Base-by-base conservation (phyloP, 2,329 filamentous ascomycete genomes). In the Fusarium protoensiforme region DNA sequence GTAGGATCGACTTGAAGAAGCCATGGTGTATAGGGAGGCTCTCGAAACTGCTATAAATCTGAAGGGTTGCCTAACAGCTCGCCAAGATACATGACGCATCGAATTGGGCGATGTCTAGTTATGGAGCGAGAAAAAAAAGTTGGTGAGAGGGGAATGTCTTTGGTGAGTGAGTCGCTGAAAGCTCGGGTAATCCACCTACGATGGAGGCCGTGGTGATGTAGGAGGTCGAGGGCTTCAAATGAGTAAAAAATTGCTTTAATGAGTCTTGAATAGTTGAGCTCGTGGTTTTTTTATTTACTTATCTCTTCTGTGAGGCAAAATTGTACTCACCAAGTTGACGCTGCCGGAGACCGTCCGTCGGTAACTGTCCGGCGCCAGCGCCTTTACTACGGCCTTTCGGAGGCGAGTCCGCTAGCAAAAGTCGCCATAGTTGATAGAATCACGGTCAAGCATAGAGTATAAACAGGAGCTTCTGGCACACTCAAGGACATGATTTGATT, bases 1-100 rank as follows among this genome's bases (percentile, higher is more conserved):
- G 74, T 84, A 84, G 20, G 82, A 79, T 54, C 81, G 76, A 29
- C 62, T 62, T 24, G 75, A 65, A 14, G 76, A 78, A 35, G 79
- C 68, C 79, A 83, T 82, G 35, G 65, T 78, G 68, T 72, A 75
- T 48, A 74, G 53, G 18, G 46, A 46, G 22, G 43, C 61, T 64
- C 69, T 69, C 27, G 62, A 69, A 35, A 59, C 38, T 41, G 63
- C 68, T 76, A 69, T 63, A 41, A 66, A 72, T 65, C 53, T 68
- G 62, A 71, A 76, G 22, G 73, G 77, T 64, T 71, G 71, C 53
- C 38, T 68, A 27, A 75, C 27, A 41, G 76, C 67, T 70, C 80
- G 77, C 73, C 78, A 74, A 39, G 73, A 75, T 61, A 75, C 80
- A 82, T 81, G 69, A 76, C 74, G 81, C 81, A 83, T 82, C 72